Conservation (phyloP, 371 early-diverging fungal species). For the Choanephora cucurbitarum region DNA sequence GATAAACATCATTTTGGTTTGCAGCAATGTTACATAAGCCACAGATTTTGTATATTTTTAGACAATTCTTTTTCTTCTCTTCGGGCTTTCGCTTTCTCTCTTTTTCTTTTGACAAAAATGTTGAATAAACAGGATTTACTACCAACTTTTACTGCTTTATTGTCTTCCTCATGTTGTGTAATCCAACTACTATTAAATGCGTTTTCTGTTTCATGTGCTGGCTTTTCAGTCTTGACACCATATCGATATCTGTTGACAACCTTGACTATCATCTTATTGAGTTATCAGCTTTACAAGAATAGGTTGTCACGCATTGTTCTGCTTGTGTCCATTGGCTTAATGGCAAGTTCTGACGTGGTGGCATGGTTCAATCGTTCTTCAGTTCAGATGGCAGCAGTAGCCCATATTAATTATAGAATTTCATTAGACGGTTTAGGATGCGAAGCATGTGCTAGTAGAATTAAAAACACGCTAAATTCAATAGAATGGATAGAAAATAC, state of each 20-base stretch:
- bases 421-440: constrained; percentile 50
- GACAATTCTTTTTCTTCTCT: background rate
- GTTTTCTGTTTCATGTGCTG: constrained; percentile 59
- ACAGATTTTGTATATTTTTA: background rate
- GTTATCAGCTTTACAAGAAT: constrained; percentile 23
- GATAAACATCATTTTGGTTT: too few relatives aligned
- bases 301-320: constrained; percentile 19
- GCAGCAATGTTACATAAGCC: too few relatives aligned
- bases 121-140: background rate
- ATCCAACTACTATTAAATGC: constrained; percentile 56
- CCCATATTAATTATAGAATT: constrained; percentile 28
- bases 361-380: constrained; percentile 17
- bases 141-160: constrained; percentile 36
- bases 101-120: constrained; percentile 2
- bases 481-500: constrained; percentile 32
- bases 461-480: constrained; percentile 34
- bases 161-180: constrained; percentile 58
- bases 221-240: constrained; percentile 56
- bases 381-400: constrained; percentile 1
- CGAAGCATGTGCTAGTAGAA: constrained; percentile 54
- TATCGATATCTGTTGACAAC: constrained; percentile 39
- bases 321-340: constrained; percentile 25
- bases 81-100: constrained; percentile 1
- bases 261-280: constrained; percentile 27
- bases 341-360: constrained; percentile 44